phyloP scores from a whole-genome alignment of 2,329 filamentous ascomycete species.

The Sclerotinia subarctica region DNA sequence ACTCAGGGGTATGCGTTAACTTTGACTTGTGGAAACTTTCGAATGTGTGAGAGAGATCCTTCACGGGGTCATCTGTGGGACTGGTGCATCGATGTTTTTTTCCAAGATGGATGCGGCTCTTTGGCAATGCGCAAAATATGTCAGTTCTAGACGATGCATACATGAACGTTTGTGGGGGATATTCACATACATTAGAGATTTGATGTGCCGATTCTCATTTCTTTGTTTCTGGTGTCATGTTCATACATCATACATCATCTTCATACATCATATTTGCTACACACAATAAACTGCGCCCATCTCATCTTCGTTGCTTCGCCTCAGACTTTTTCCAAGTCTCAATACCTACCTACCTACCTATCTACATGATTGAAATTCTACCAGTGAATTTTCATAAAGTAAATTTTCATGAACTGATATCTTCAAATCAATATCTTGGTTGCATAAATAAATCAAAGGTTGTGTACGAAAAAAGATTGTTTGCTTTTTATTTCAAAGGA shows the following conservation, averaged over 20 bases:
- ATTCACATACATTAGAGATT: neutral
- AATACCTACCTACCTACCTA: neutral
- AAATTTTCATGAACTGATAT: neutral
- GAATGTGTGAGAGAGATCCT: conserved; percentile 2
- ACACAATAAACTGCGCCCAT: conserved; percentile 4
- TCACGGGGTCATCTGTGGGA: conserved; percentile 11
- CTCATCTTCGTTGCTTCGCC: conserved; percentile 4
- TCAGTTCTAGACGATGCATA: neutral
- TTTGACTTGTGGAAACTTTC: neutral
- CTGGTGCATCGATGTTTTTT: neutral
- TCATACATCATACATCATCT: neutral
- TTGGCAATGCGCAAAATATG: neutral
- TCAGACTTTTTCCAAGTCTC: conserved; percentile 1
- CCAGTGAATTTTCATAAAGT: neutral
- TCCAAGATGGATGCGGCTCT: conserved; percentile 14
- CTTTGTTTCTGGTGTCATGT: neutral
- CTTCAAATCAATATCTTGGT: neutral
- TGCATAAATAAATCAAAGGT: conserved; percentile 7
- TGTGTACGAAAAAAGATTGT: neutral
- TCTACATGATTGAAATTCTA: neutral
- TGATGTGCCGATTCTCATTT: neutral
- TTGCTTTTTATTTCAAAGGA: conserved; percentile 9
- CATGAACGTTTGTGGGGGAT: conserved; percentile 16
- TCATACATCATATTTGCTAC: neutral
- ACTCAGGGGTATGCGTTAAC: conserved; percentile 16